phyloP scores from a whole-genome alignment of 2,329 filamentous ascomycete genomes.

The Penicillium sp. region DNA sequence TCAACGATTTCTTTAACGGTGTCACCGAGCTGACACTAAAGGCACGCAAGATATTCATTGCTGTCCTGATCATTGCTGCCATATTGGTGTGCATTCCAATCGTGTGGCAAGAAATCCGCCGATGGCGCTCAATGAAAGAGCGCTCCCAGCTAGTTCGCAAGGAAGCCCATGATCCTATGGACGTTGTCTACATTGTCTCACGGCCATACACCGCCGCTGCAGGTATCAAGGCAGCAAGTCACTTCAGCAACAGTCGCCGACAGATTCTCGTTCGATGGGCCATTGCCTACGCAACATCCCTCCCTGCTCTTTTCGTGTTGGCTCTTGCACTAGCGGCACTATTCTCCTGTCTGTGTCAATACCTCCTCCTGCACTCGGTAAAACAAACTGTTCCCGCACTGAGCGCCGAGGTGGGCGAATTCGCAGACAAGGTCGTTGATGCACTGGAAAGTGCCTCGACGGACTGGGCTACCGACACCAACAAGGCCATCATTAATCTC shows the following conservation, averaged over 20 bases:
- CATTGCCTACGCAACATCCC: conserved; percentile 81
- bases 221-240: conserved; percentile 69
- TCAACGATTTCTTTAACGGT: conserved; percentile 78
- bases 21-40: conserved; percentile 66
- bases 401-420: conserved; percentile 70
- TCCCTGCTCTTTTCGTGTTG: conserved; percentile 81
- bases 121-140: conserved; percentile 71
- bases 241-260: conserved; percentile 61
- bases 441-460: conserved; percentile 71
- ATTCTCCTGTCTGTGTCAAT: conserved; percentile 79
- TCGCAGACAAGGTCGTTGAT: conserved; percentile 74
- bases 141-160: conserved; percentile 65
- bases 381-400: conserved; percentile 75
- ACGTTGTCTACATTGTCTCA: conserved; percentile 83
- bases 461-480: conserved; percentile 74
- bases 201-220: conserved; percentile 71
- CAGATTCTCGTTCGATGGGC: conserved; percentile 79
- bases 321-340: conserved; percentile 79
- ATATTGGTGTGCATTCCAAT: conserved; percentile 73
- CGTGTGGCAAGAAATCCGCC: conserved; percentile 74
- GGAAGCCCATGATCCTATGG: conserved; percentile 74
- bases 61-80: conserved; percentile 69
- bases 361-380: conserved; percentile 70
- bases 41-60: conserved; percentile 73
- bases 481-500: conserved; percentile 65